Evolutionary conservation across 345 rosid species (phyloP).

Genomic region (Citrus australasica): DNA sequence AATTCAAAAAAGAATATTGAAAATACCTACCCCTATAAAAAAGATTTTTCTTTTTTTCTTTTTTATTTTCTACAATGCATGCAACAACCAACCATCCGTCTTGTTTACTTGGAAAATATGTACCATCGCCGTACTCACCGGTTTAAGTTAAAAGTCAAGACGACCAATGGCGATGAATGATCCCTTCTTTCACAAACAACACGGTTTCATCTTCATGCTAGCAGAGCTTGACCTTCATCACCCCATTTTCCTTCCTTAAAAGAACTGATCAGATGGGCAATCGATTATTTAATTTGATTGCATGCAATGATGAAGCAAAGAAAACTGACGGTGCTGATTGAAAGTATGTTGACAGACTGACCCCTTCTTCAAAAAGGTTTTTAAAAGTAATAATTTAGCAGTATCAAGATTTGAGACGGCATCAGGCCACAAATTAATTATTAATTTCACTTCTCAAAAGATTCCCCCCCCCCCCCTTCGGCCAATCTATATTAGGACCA

Average conservation of each 20-base stretch:
- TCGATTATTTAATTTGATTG: not conserved
- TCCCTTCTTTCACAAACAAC: too few species aligned
- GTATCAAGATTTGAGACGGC: not conserved
- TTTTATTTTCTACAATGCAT: too few species aligned
- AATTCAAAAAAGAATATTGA: too few species aligned
- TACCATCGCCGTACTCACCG: too few species aligned
- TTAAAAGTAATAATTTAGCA: not conserved
- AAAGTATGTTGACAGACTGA: not conserved
- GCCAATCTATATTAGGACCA: not conserved
- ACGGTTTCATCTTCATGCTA: too few species aligned
- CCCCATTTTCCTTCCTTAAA: not conserved
- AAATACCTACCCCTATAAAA: not conserved
- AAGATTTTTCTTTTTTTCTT: not conserved
- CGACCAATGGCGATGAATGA: too few species aligned
- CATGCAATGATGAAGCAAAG: not conserved
- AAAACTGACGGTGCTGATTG: not conserved
- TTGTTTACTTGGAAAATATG: too few species aligned
- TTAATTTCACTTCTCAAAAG: not conserved
- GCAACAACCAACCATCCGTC: too few species aligned
- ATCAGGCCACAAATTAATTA: not conserved
- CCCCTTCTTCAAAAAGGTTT: not conserved
- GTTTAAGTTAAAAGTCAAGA: too few species aligned
- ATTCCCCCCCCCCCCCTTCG: too few species aligned
- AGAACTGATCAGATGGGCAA: not conserved
- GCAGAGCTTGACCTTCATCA: too few species aligned